Percentiles rank a stretch among this genome's conserved stretches.
Evolutionary conservation across 2,329 filamentous ascomycete genomes (phyloP).

Genomic region (Ophiostoma sp.): DNA sequence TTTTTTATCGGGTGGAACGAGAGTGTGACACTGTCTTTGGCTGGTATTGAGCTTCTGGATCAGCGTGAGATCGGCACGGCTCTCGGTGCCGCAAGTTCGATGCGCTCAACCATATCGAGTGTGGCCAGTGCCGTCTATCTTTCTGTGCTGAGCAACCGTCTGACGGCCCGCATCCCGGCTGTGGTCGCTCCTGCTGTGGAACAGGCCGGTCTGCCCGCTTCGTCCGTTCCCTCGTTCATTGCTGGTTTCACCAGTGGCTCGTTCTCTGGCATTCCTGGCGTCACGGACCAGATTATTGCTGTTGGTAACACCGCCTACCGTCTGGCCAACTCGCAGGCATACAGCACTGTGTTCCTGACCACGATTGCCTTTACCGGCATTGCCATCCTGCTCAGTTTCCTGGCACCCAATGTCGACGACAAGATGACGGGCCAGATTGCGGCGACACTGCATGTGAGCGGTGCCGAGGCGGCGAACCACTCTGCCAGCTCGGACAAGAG

Average conservation of each 20-base stretch:
- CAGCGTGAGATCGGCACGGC: slow-evolving; percentile 41
- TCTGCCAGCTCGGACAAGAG: not conserved
- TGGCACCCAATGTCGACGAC: slow-evolving; percentile 39
- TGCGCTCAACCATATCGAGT: slow-evolving; percentile 40
- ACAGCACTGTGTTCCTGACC: slow-evolving; percentile 39
- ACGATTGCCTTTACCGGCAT: slow-evolving; percentile 40
- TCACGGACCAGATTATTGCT: slow-evolving; percentile 37
- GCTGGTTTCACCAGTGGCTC: slow-evolving; percentile 36
- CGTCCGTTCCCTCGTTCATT: slow-evolving; percentile 40
- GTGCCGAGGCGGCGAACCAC: not conserved
- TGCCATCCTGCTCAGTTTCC: slow-evolving; percentile 36
- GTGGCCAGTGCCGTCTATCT: slow-evolving; percentile 40
- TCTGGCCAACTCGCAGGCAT: slow-evolving; percentile 39
- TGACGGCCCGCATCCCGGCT: slow-evolving; percentile 35
- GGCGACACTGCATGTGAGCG: not conserved
- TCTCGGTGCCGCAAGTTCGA: slow-evolving; percentile 39
- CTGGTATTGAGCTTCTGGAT: slow-evolving; percentile 39
- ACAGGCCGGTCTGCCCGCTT: slow-evolving; percentile 40
- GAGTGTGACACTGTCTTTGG: slow-evolving; percentile 36
- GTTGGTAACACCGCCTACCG: slow-evolving; percentile 37
- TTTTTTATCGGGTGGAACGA: slow-evolving; percentile 42
- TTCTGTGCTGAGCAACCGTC: slow-evolving; percentile 39
- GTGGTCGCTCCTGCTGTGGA: slow-evolving; percentile 38
- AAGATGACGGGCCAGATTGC: slow-evolving; percentile 24
- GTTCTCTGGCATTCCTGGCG: slow-evolving; percentile 36